These are phyloP conservation scores for Lepidium didymum DNA, from an alignment of 345 rosid genomes.

Conservation along the genomic window DNA sequence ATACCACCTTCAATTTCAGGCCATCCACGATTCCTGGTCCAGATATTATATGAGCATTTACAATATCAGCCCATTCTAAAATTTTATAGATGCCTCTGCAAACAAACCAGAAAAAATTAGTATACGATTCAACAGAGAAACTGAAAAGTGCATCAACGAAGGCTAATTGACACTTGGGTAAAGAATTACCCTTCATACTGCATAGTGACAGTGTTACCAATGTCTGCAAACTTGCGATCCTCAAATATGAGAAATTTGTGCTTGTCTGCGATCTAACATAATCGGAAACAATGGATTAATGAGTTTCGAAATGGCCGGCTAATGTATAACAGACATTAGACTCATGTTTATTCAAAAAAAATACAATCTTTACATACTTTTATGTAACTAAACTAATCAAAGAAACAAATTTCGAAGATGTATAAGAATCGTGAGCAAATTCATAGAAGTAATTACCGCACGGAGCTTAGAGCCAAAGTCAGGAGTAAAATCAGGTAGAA, in stretches of 20 bases:
- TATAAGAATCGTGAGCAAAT: neutral
- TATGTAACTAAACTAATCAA: neutral
- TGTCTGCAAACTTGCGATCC: slow-evolving; percentile 97
- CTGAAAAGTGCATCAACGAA: neutral
- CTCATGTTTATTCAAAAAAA: neutral
- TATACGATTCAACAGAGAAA: neutral
- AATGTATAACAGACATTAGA: neutral
- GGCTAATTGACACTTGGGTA: neutral
- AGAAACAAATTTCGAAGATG: neutral
- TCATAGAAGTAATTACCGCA: slow-evolving; percentile 34
- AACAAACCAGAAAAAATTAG: neutral
- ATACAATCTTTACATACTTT: neutral
- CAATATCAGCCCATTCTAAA: slow-evolving; percentile 93
- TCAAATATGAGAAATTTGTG: slow-evolving; percentile 83
- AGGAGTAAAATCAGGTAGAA: slow-evolving; percentile 83
- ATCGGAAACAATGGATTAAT: neutral
- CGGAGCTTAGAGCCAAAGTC: slow-evolving; percentile 89
- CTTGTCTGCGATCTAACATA: slow-evolving; percentile 71
- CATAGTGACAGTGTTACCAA: slow-evolving; percentile 98
- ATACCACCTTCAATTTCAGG: slow-evolving; percentile 69
- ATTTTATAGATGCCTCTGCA: slow-evolving; percentile 76
- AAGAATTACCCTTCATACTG: slow-evolving; percentile 78
- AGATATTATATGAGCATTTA: slow-evolving; percentile 83
- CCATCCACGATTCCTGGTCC: slow-evolving; percentile 97
- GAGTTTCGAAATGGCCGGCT: neutral